Evolutionary conservation across 805 yeast species (phyloP), one percentile per base, ranked within the genome.

Genomic region (Lachancea waltii): DNA sequence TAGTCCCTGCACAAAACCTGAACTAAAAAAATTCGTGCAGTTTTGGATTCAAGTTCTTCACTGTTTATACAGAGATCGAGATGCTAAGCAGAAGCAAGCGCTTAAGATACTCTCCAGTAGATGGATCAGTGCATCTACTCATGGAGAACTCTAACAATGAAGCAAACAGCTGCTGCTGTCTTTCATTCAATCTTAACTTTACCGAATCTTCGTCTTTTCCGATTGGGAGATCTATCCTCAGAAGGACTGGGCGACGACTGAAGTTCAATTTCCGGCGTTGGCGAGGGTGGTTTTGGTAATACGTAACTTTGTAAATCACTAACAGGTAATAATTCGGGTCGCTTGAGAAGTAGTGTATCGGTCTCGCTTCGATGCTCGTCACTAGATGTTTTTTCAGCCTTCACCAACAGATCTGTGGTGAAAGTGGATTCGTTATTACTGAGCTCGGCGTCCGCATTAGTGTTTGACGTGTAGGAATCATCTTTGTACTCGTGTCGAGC

Each of bases 11-110:
- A 38, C 43, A 13, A 23, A 37, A 2, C n/a, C 41, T 11, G 64
- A 58, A 7, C 49, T 76, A 21, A 35, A 33, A 3, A 60, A 54
- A 9, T 77, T 80, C 46, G 55, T 67, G 4, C 59, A 57, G 2
- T 74, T 75, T 48, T 82, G 89, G 89, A 42, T 56, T 2, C 54
- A 59, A 2, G 60, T 73, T 0, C 54, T 80, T 30, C 44, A 49
- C 2, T 60, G 62, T 1, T 50, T 79, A 7, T 79, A 77, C 46
- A 22, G 43, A 9, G 60, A 63, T 28, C 52, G 72, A 29, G 59
- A 47, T 14, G 43, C 41, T 0, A 36, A 31, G 0, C 71, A 69
- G 21, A 51, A 56, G 14, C 15, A 35, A 1, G 63, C 42, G 3
- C 19, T 38, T 24, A n/a, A 17, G 7, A 14, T 33, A 10, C 16